These are phyloP conservation scores for Trichosporon sp. DNA, from an alignment of 1,284 basidiomycete species.

Conservation along the genomic window DNA sequence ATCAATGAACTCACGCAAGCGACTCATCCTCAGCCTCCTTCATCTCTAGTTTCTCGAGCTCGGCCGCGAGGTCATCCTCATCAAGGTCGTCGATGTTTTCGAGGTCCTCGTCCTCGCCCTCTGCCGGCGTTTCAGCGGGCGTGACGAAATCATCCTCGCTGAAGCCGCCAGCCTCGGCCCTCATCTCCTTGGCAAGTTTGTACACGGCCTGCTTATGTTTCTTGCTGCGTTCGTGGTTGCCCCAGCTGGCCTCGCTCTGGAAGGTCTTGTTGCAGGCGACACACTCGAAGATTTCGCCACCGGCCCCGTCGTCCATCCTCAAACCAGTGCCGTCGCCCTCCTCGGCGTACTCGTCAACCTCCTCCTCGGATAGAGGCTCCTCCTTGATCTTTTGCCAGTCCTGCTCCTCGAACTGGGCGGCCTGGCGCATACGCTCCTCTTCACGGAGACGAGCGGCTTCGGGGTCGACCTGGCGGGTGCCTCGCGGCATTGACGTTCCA, in stretches of 20 bases:
- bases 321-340: conserved; percentile 45
- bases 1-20: conserved; percentile 26
- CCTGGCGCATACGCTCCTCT: conserved; percentile 39
- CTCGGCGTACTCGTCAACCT: conserved; percentile 42
- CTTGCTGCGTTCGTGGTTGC: conserved; percentile 93
- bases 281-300: conserved; percentile 72
- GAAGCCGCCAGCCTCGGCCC: conserved; percentile 29
- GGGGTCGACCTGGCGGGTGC: conserved; percentile 32
- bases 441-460: conserved; percentile 36
- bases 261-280: conserved; percentile 93
- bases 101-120: conserved; percentile 36
- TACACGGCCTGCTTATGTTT: conserved; percentile 91
- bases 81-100: conserved; percentile 26
- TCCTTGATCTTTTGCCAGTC: conserved; percentile 76
- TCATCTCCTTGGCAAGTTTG: conserved; percentile 71
- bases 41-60: conserved; percentile 31
- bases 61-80: conserved; percentile 27
- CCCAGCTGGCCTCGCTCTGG: conserved; percentile 89
- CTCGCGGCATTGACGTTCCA: conserved; percentile 32
- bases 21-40: conserved; percentile 29
- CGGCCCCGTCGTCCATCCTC: conserved; percentile 42
- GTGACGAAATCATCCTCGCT: conserved; percentile 32
- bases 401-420: conserved; percentile 60
- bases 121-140: conserved; percentile 32
- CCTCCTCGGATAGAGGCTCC: conserved; percentile 65